phyloP scores from a whole-genome alignment of 2,329 filamentous ascomycete genomes.

The Pestalotiopsis sp. region DNA sequence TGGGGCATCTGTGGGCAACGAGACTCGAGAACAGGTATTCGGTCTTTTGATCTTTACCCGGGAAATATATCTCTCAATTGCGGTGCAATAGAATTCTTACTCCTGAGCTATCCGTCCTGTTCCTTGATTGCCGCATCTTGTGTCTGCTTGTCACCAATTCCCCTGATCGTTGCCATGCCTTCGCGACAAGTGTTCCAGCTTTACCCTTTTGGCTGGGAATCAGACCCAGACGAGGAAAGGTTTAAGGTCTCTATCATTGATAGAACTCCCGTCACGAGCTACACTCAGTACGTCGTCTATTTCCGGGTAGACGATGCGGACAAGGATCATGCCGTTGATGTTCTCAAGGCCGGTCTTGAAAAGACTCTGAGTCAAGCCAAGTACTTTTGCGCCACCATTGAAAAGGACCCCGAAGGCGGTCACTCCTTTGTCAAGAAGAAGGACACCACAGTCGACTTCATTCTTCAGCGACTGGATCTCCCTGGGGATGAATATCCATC shows the following conservation, averaged over 20 bases:
- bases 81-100: background rate
- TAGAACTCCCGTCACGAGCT: background rate
- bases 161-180: background rate
- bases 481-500: conserved; percentile 35
- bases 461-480: conserved; percentile 39
- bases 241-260: conserved; percentile 12
- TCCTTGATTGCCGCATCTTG: background rate
- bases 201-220: conserved; percentile 13
- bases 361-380: conserved; percentile 37
- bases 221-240: conserved; percentile 9
- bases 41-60: too few relatives aligned
- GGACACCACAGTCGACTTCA: conserved; percentile 35
- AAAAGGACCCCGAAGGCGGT: conserved; percentile 36
- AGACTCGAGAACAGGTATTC: too few relatives aligned
- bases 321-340: conserved; percentile 10
- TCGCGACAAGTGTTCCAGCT: background rate
- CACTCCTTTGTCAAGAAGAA: conserved; percentile 39
- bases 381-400: conserved; percentile 42
- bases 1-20: too few relatives aligned
- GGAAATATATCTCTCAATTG: background rate
- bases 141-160: background rate
- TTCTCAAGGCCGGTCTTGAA: conserved; percentile 32
- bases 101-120: background rate
- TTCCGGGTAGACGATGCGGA: conserved; percentile 12
- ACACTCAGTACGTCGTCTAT: conserved; percentile 19